Evolutionary conservation across 2,329 filamentous ascomycete genomes (phyloP).

Genomic region (Paecilomyces variotii): DNA sequence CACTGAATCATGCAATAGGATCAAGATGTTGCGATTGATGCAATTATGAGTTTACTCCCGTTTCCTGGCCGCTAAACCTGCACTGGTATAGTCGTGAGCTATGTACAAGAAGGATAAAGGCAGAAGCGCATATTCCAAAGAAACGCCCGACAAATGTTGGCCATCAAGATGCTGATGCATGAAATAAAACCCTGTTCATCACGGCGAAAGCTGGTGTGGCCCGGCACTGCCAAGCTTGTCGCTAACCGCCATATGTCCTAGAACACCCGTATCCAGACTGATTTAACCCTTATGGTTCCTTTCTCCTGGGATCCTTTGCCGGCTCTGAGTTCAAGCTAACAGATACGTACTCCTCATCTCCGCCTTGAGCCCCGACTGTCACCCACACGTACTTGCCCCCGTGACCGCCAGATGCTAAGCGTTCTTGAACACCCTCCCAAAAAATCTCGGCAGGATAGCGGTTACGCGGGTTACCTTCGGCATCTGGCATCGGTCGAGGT

Average conservation of each 20-base stretch:
- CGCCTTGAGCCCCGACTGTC: conserved; percentile 40
- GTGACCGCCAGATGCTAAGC: conserved; percentile 33
- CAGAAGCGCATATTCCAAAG: not conserved
- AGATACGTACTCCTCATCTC: conserved; percentile 37
- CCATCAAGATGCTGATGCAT: not conserved
- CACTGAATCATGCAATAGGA: not conserved
- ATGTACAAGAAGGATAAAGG: not conserved
- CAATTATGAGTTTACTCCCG: not conserved
- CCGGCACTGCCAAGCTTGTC: not conserved
- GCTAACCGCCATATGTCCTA: not conserved
- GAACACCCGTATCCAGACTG: not conserved
- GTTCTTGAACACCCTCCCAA: conserved; percentile 37
- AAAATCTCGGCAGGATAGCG: conserved; percentile 22
- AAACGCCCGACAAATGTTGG: not conserved
- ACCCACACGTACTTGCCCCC: conserved; percentile 46
- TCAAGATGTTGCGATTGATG: not conserved
- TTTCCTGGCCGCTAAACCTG: not conserved
- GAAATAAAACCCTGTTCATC: not conserved
- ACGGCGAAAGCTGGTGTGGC: not conserved
- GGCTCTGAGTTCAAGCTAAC: conserved; percentile 21
- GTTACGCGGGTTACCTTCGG: conserved; percentile 3
- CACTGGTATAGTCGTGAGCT: not conserved
- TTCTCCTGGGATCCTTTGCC: not conserved
- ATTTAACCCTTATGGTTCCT: not conserved
- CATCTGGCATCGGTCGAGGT: conserved; percentile 8